phyloP scores from a whole-genome alignment of 2,329 filamentous ascomycete species.

The Didymella segeticola region DNA sequence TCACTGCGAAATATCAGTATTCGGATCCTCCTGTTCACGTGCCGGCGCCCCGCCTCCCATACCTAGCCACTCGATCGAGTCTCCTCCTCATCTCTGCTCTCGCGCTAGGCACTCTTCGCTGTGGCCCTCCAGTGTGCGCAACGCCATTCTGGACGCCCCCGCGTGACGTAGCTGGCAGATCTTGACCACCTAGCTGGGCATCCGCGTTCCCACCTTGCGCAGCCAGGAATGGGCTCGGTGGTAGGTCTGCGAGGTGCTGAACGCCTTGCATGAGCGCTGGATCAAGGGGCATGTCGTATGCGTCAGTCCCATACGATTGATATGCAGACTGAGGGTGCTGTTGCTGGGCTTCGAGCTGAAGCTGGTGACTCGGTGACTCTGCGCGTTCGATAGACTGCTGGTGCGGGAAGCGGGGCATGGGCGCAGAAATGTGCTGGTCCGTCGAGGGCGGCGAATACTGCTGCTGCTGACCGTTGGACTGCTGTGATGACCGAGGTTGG shows the following conservation, averaged over 20 bases:
- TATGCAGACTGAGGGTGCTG: slow-evolving; percentile 37
- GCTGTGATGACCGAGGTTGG: slow-evolving; percentile 23
- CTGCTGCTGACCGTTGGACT: slow-evolving; percentile 8
- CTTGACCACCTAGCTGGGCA: not conserved
- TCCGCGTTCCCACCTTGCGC: not conserved
- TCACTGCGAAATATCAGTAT: not conserved
- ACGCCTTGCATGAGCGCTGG: slow-evolving; percentile 64
- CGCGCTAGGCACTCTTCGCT: slow-evolving; percentile 25
- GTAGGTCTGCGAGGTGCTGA: slow-evolving; percentile 38
- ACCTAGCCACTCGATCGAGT: slow-evolving; percentile 26
- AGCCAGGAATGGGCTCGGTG: slow-evolving; percentile 44
- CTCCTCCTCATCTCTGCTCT: slow-evolving; percentile 34
- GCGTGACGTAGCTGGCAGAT: not conserved
- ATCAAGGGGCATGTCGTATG: slow-evolving; percentile 64
- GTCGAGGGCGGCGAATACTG: slow-evolving; percentile 9
- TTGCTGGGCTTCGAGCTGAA: slow-evolving; percentile 37
- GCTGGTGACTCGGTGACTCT: slow-evolving; percentile 37
- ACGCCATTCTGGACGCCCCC: not conserved
- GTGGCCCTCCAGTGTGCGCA: slow-evolving; percentile 3
- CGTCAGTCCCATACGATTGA: slow-evolving; percentile 44
- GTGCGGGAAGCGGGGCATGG: slow-evolving; percentile 1
- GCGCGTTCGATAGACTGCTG: slow-evolving; percentile 7
- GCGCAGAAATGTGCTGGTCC: slow-evolving; percentile 11
- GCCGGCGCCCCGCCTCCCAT: slow-evolving; percentile 8
- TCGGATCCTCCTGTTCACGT: not conserved